Percentiles rank a stretch among this genome's conserved stretches.
phyloP scores from a whole-genome alignment of 2,329 filamentous ascomycete species.

The Calonectria pteridis region DNA sequence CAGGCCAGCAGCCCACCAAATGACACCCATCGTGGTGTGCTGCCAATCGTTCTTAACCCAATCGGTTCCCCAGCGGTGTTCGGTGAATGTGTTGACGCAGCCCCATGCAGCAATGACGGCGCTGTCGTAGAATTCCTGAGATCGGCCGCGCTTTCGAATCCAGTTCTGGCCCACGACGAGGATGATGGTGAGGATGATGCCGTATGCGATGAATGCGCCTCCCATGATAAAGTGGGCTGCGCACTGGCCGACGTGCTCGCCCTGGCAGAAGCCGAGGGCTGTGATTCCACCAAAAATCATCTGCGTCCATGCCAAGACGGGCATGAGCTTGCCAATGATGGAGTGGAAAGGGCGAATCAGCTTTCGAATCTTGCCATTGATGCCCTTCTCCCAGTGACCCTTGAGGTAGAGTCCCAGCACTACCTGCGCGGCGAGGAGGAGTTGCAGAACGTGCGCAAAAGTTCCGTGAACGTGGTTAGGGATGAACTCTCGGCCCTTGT shows the following conservation, averaged over 20 bases:
- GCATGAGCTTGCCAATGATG: slow-evolving; percentile 87
- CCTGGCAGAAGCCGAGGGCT: slow-evolving; percentile 90
- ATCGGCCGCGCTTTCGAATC: slow-evolving; percentile 84
- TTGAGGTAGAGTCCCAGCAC: slow-evolving; percentile 88
- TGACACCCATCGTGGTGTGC: slow-evolving; percentile 98
- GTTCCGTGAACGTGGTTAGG: slow-evolving; percentile 80
- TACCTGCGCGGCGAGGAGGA: slow-evolving; percentile 82
- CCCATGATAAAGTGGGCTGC: slow-evolving; percentile 99
- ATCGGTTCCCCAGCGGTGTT: slow-evolving; percentile 89
- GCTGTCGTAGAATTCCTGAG: slow-evolving; percentile 97
- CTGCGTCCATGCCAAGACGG: slow-evolving; percentile 88
- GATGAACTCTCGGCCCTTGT: slow-evolving; percentile 89
- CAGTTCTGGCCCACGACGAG: slow-evolving; percentile 90
- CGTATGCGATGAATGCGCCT: slow-evolving; percentile 94
- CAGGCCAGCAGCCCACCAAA: slow-evolving; percentile 97
- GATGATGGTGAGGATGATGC: slow-evolving; percentile 86
- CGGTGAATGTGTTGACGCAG: slow-evolving; percentile 97
- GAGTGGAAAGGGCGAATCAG: slow-evolving; percentile 81
- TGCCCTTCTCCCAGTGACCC: slow-evolving; percentile 87
- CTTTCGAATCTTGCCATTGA: slow-evolving; percentile 82
- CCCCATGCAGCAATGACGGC: slow-evolving; percentile 94
- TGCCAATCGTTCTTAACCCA: slow-evolving; percentile 97
- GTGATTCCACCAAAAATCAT: slow-evolving; percentile 98
- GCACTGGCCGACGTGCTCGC: slow-evolving; percentile 92
- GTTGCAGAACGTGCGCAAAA: slow-evolving; percentile 85